These are phyloP conservation scores for Fusarium aywerte DNA, from an alignment of 2,329 filamentous ascomycete genomes.

Conservation along the genomic window DNA sequence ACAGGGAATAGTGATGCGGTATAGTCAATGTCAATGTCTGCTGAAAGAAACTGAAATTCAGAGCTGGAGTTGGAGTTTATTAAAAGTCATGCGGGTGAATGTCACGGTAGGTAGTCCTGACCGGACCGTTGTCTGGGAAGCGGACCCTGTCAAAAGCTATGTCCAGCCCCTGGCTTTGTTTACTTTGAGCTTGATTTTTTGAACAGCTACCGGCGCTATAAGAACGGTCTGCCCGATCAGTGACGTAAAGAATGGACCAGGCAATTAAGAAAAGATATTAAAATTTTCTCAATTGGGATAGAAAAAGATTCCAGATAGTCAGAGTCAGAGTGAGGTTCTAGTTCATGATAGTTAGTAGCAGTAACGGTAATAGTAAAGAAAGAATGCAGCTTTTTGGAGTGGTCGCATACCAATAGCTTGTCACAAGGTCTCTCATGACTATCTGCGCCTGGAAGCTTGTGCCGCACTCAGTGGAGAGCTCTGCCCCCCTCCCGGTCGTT, in stretches of 20 bases:
- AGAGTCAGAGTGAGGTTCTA: not conserved
- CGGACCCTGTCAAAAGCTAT: slow-evolving; percentile 44
- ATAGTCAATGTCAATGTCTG: not conserved
- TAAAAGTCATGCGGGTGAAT: slow-evolving; percentile 37
- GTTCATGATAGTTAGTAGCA: not conserved
- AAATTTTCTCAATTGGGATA: not conserved
- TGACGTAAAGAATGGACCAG: slow-evolving; percentile 12
- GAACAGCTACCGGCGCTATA: slow-evolving; percentile 42
- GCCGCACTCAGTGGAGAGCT: slow-evolving; percentile 19
- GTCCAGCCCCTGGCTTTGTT: slow-evolving; percentile 51
- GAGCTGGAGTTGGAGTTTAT: slow-evolving; percentile 36
- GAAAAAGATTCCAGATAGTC: not conserved
- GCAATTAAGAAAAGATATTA: slow-evolving; percentile 7
- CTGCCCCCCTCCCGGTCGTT: slow-evolving; percentile 8
- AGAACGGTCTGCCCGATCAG: slow-evolving; percentile 19
- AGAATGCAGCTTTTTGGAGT: slow-evolving; percentile 38
- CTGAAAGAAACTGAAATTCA: slow-evolving; percentile 10
- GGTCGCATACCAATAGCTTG: slow-evolving; percentile 30
- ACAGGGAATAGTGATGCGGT: not conserved
- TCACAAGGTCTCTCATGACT: slow-evolving; percentile 22
- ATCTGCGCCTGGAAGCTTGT: slow-evolving; percentile 4
- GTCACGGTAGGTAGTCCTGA: slow-evolving; percentile 23
- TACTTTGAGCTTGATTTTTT: slow-evolving; percentile 52
- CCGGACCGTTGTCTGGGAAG: slow-evolving; percentile 52
- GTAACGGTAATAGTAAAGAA: slow-evolving; percentile 3